phyloP scores from a whole-genome alignment of 2,329 filamentous ascomycete genomes.

The Biscogniauxia marginata region DNA sequence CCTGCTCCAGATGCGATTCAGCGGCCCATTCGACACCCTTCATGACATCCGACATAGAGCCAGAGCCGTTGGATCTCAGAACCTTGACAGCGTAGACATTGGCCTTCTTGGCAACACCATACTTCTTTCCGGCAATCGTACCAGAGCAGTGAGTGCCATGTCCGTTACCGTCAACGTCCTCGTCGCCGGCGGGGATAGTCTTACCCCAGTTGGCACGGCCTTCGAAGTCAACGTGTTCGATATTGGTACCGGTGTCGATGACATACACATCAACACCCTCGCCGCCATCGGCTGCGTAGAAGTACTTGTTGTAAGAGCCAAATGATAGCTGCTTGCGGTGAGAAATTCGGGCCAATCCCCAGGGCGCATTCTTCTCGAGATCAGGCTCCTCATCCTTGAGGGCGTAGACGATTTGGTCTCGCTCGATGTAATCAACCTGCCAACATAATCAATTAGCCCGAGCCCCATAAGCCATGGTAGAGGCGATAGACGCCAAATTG shows the following conservation, averaged over 20 bases:
- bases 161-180: constrained; percentile 90
- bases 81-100: constrained; percentile 97
- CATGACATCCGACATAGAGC: constrained; percentile 97
- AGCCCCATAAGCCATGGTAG: neutral
- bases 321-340: constrained; percentile 87
- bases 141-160: constrained; percentile 99
- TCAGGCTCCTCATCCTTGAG: constrained; percentile 52
- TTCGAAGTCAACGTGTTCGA: constrained; percentile 93
- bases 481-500: too few species aligned
- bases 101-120: constrained; percentile 99
- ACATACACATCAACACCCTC: constrained; percentile 99
- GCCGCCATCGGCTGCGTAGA: constrained; percentile 84
- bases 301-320: constrained; percentile 96
- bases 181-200: constrained; percentile 84
- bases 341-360: constrained; percentile 97
- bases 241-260: constrained; percentile 96
- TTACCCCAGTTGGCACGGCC: constrained; percentile 95
- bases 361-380: constrained; percentile 89
- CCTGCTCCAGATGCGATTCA: constrained; percentile 71
- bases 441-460: constrained; percentile 11
- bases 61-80: constrained; percentile 92
- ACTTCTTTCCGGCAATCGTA: constrained; percentile 97
- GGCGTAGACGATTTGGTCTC: constrained; percentile 87
- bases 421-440: constrained; percentile 95
- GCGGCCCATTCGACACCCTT: constrained; percentile 97